Base-by-base conservation (phyloP, 2,329 filamentous ascomycete species). In the Colletotrichum somersetense region DNA sequence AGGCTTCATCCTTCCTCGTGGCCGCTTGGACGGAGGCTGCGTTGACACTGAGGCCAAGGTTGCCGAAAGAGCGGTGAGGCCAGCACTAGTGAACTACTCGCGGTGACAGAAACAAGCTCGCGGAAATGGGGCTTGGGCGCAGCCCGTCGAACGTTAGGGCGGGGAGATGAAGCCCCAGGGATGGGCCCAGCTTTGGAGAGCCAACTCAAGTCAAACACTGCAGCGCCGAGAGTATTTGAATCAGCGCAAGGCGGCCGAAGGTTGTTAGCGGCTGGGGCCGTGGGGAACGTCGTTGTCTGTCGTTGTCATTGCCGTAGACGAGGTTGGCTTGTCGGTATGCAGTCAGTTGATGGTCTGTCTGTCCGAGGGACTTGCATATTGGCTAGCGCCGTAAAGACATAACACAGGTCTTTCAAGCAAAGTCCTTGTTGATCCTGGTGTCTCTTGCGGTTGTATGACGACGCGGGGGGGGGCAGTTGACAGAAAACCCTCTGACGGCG, bases 1-100 rank as follows among this genome's bases (percentile, higher is more conserved):
- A 40, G 55, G 14, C 46, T 58, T 62, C 38, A 35, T 57, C 42
- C 50, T 30, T 35, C 42, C 50, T 18, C 16, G 53, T 42, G 48
- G 38, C 44, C 55, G 46, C 50, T 58, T 40, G 30, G 38, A 38
- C 42, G 58, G 42, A 35, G 40, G 58, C 59, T 59, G 59, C 53
- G 38, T 55, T 14, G 66, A 53, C 58, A 64, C 66, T 66, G 46
- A 72, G 53, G 42, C 59, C 53, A 30, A 59, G 53, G 46, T 55
- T 20, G 30, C 30, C 33, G 35, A 69, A 72, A 72, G 66, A 72
- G 69, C 69, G 69, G 69, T 72, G 69, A 72, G 42, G 30, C 30
- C 3, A 26, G 40, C 59, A 52, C 58, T 30, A 30, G 30, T 30
- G 30, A 30, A 5, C 30, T 56, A 55, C 42, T n/a, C 42, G 46